phyloP scores from a whole-genome alignment of 2,329 filamentous ascomycete species.

The Beauveria medogensis region DNA sequence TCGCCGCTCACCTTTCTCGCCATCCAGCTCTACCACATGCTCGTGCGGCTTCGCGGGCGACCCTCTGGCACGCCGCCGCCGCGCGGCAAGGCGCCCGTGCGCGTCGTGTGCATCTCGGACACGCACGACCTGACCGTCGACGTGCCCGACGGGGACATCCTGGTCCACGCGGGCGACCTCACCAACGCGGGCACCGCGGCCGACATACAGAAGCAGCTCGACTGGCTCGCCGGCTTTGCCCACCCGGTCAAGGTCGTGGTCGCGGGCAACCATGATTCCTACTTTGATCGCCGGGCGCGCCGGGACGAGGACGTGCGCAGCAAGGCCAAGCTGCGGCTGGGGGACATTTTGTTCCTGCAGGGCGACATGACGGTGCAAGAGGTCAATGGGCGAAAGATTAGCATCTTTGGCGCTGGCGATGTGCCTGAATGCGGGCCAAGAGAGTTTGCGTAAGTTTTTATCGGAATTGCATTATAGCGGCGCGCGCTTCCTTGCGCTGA shows the following conservation, averaged over 20 bases:
- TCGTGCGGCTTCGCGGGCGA: constrained; percentile 60
- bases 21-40: constrained; percentile 52
- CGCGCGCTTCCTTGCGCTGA: neutral
- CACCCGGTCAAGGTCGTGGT: constrained; percentile 77
- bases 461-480: neutral
- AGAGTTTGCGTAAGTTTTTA: constrained; percentile 48
- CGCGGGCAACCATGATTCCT: constrained; percentile 83
- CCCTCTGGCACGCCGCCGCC: constrained; percentile 52
- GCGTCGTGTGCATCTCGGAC: constrained; percentile 82
- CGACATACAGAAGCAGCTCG: constrained; percentile 73
- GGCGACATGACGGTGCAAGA: constrained; percentile 56
- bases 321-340: constrained; percentile 53
- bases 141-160: constrained; percentile 69
- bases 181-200: constrained; percentile 61
- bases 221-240: constrained; percentile 70
- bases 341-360: constrained; percentile 66
- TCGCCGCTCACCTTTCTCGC: constrained; percentile 61
- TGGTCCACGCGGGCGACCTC: constrained; percentile 86
- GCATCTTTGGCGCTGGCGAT: constrained; percentile 72
- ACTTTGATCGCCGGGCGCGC: constrained; percentile 63
- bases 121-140: constrained; percentile 61
- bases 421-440: constrained; percentile 67
- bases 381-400: constrained; percentile 47
- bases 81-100: constrained; percentile 50
- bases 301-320: constrained; percentile 45